Evolutionary conservation across 495 filamentous ascomycete species (phyloP), one percentile per base, ranked within the genome.

Genomic region (Ascobolus immersus): DNA sequence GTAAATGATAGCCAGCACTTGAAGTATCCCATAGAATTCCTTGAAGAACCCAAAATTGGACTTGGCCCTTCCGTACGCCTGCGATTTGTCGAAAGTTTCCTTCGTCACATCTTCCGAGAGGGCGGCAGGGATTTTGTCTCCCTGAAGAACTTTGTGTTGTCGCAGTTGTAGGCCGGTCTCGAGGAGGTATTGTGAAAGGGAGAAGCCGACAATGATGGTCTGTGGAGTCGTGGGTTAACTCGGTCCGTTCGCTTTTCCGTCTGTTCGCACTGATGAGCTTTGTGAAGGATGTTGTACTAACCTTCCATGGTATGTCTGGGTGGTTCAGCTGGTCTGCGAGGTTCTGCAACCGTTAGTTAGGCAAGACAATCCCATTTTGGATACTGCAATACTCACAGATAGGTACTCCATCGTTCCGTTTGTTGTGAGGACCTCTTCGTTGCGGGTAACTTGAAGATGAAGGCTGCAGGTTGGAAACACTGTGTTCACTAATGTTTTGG

Each of bases 261-360:
- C 28, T 17, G 15, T 8, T 3, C n/a, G 6, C 28, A n/a, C 17
- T 31, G 9, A 2, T 31, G 9, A 14, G 17, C 10, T 12, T 10
- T 7, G 3, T 8, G 5, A 31, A 2, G 13, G 15, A 9, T 31
- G 6, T 3, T 12, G 28, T n/a, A 7, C 28, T 31, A 10, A 31
- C 71, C 71, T 94, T 96, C 86, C 86, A 96, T 34, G 89, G 84
- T 58, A 94, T 86, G 42, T 73, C 58, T 34, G 86, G 84, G 44
- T 77, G 69, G 61, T 96, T 89, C 30, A 94, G 71, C 49, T 71
- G 66, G 53, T 67, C 64, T 44, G 79, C 77, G 37, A 94, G 68
- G 59, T 77, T 73, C 84, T 92, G 51, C 12, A 13, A 15, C 34
- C 5, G 2, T 10, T 23, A 29, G 28, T 33, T 11, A 25, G 15